Percentiles rank a stretch among this genome's conserved stretches.
Conservation (phyloP, 495 filamentous ascomycete species). For the Choiromyces venosus region DNA sequence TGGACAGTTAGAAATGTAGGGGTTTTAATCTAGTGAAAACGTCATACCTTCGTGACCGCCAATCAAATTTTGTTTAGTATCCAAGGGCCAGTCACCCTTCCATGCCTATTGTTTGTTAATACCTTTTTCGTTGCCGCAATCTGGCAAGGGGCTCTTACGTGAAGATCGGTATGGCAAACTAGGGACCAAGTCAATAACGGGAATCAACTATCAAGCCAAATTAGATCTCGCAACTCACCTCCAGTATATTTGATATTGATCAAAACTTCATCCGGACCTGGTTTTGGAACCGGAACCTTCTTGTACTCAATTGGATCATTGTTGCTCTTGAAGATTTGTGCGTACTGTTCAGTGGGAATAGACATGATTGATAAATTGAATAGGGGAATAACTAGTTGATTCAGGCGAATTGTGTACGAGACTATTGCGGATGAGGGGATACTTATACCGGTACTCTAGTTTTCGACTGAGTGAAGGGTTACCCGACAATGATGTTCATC, state of each 20-base stretch:
- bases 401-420: neutral
- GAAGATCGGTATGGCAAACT: conserved; percentile 79
- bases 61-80: conserved; percentile 73
- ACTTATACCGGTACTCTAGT: neutral
- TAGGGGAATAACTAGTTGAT: neutral
- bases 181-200: neutral
- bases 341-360: conserved; percentile 69
- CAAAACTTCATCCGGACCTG: conserved; percentile 80
- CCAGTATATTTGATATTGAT: conserved; percentile 89
- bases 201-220: conserved; percentile 2
- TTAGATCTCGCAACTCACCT: conserved; percentile 8
- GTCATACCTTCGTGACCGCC: conserved; percentile 75
- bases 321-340: conserved; percentile 73
- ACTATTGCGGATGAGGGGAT: neutral
- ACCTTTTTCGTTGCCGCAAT: neutral
- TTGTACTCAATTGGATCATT: conserved; percentile 73
- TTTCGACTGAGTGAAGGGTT: neutral
- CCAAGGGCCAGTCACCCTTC: conserved; percentile 82
- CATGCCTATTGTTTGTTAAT: conserved; percentile 60
- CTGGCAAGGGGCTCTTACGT: conserved; percentile 25
- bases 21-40: neutral
- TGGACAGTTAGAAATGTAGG: conserved; percentile 9
- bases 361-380: neutral
- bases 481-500: neutral
- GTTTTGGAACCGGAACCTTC: conserved; percentile 70